Evolutionary conservation across 768 basidiomycete species (phyloP).

Genomic region (Trametes gibbosa): DNA sequence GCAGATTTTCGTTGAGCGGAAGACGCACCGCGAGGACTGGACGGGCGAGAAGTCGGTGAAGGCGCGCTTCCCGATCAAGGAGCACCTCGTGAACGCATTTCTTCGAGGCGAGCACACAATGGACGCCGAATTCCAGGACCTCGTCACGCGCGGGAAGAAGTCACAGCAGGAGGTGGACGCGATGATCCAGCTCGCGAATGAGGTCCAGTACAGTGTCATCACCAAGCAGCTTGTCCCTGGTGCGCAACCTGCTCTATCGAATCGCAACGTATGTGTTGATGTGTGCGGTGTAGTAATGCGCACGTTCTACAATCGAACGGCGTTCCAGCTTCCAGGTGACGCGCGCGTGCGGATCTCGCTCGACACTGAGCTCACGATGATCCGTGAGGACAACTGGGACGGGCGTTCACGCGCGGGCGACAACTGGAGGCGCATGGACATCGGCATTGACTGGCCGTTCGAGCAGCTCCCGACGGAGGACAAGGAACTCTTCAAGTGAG

Average conservation of each 20-base stretch:
- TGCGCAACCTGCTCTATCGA: constrained; percentile 34
- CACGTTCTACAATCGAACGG: constrained; percentile 97
- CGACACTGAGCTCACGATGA: constrained; percentile 92
- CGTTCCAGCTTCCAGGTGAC: constrained; percentile 98
- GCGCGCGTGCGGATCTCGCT: constrained; percentile 98
- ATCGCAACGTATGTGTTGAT: neutral
- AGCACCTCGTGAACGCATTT: constrained; percentile 90
- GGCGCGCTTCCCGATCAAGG: constrained; percentile 93
- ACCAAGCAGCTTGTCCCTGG: constrained; percentile 82
- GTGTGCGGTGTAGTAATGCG: constrained; percentile 68
- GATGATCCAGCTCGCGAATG: constrained; percentile 96
- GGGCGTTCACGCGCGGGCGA: constrained; percentile 67
- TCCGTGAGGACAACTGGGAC: constrained; percentile 98
- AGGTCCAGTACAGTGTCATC: constrained; percentile 89
- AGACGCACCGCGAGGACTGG: constrained; percentile 97
- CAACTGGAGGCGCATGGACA: constrained; percentile 94
- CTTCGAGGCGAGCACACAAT: constrained; percentile 87
- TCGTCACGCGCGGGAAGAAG: constrained; percentile 91
- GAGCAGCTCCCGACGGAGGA: constrained; percentile 70
- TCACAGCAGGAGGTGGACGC: constrained; percentile 84
- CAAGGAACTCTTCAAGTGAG: constrained; percentile 91
- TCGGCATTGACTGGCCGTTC: constrained; percentile 92
- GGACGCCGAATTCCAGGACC: constrained; percentile 87
- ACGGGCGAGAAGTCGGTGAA: constrained; percentile 99
- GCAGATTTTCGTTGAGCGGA: constrained; percentile 85